Evolutionary conservation across 164 flowering plant genomes (phyloP), one percentile per base, ranked within the genome.

Genomic region (Stephania cephalantha): DNA sequence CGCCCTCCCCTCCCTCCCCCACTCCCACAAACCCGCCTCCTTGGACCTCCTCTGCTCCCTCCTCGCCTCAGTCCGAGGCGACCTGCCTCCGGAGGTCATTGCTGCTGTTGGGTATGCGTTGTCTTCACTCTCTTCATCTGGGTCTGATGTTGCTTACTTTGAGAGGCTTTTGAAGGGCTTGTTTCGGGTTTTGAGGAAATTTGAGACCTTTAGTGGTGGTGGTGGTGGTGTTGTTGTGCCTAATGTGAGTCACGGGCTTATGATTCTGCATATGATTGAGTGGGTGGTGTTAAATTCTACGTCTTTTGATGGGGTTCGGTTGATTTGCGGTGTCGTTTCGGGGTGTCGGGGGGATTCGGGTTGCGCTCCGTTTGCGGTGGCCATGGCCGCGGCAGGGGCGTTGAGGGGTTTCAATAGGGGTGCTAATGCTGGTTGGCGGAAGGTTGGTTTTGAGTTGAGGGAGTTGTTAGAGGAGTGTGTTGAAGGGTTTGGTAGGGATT

Each of bases 71-170:
- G 0, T 25, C 25, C 25, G 0, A 0, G 25, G 0, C 25, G 25
- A 25, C 25, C 25, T 0, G 25, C 25, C 87, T 73, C 85, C 90
- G 0, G 85, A 85, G 81, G 85, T 91, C 48, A 87, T 96, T 80
- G 97, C 92, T 1, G 99, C 97, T 64, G 81, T 88, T 82, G 97
- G 98, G 42, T 96, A 94, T 85, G 94, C 92, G 80, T 78, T 94
- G 71, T 81, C 81, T 82, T 86, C 53, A 0, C 42, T 35, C 13
- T 48, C 53, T 7, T 12, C 91, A 42, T 83, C 85, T 35, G 81
- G 71, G 35, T 82, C 85, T 35, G 82, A 72, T 35, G 74, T 30
- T 73, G 75, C 53, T 81, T 76, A 84, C 81, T 85, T 84, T 77
- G 73, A 74, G 67, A 84, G 83, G 77, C 69, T 88, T 75, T 81